Conservation (phyloP, 441 rosid genomes). For the Corymbia citriodora region DNA sequence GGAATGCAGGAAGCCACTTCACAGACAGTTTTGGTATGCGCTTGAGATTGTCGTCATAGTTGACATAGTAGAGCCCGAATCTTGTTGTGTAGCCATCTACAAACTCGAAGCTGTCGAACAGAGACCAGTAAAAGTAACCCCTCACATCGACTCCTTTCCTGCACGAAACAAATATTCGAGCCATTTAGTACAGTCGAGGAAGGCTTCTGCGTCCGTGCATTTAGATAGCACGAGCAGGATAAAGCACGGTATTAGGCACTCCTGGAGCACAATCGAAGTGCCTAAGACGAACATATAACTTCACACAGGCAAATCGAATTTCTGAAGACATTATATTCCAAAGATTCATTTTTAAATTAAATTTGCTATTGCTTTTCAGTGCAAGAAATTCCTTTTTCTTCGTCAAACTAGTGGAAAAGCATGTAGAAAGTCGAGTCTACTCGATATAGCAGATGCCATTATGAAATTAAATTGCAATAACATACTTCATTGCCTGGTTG, state of each 20-base stretch:
- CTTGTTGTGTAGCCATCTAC: not conserved
- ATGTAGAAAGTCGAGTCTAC: not conserved
- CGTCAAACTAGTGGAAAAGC: not conserved
- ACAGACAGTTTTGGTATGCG: not conserved
- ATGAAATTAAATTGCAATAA: not conserved
- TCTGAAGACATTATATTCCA: not conserved
- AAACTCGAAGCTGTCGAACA: not conserved
- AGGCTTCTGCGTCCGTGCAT: not conserved
- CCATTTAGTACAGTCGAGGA: not conserved
- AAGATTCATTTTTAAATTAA: not conserved
- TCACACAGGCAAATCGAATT: not conserved
- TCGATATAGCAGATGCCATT: not conserved
- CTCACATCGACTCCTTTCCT: not conserved
- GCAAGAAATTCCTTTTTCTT: not conserved
- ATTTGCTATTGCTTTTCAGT: not conserved
- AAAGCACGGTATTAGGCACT: not conserved
- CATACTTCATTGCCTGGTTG: slow-evolving; percentile 19
- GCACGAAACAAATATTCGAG: not conserved
- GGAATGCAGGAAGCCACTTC: not conserved
- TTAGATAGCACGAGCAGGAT: not conserved
- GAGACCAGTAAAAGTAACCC: not conserved
- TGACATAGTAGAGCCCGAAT: not conserved
- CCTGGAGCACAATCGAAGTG: not conserved
- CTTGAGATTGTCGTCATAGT: not conserved
- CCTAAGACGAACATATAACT: not conserved